Evolutionary conservation across 345 rosid genomes (phyloP), one percentile per base, ranked within the genome.

Genomic region (Pelargonium nanum): DNA sequence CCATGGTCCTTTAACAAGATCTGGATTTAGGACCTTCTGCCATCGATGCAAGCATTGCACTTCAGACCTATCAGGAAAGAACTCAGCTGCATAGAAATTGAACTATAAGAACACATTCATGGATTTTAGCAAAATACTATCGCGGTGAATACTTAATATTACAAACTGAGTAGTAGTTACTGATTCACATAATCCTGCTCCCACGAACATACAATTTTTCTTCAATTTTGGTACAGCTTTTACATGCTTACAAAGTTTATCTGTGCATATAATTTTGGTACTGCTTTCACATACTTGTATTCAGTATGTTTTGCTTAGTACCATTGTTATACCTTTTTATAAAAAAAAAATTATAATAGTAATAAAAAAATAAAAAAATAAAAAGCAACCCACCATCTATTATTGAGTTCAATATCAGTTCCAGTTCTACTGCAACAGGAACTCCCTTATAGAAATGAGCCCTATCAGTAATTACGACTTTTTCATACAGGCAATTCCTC

Each of bases 1-100:
- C 99, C 99, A 94, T 44, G 97, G 96, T 77, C 99, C 99, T 74
- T 94, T 94, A 54, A 89, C 75, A 79, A 94, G 96, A 0, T 94
- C 92, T 0, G 99, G 99, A 74, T 90, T 85, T 10, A 94, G 82
- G 80, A 94, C 99, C 75, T 94, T 94, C 77, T 94, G 99, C 99
- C 99, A 94, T 59, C 99, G 79, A 71, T 94, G 99, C 73, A 94
- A 68, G 76, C 99, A 94, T 66, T 94, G 99, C 60, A 94, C 99
- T 75, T 90, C 99, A 50, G 95, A 87, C 81, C 99, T 82, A 69
- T 76, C 84, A 55, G 86, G 85, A 73, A 86, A 88, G 72, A 53
- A 79, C 44, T 88, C 91, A 58, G 97, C 97, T 94, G 95, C 81
- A 74, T 17, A 61, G 16, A 28, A 53, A n/a, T 25, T 50, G 56